phyloP scores from a whole-genome alignment of 1,284 basidiomycete species.

The Cutaneotrichosporon arboriforme region DNA sequence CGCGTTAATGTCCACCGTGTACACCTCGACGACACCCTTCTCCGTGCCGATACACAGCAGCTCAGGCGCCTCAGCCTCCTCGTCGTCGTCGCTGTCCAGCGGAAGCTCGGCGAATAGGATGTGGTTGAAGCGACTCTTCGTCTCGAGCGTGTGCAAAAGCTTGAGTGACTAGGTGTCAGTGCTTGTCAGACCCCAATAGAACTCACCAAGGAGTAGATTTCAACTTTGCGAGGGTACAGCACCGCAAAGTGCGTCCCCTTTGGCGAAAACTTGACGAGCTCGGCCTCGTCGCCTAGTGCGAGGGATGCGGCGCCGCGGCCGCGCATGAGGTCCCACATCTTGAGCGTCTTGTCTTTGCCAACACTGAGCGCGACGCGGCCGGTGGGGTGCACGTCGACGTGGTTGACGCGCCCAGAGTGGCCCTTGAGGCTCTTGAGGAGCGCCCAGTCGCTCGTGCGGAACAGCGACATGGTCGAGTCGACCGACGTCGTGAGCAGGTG shows the following conservation, averaged over 20 bases:
- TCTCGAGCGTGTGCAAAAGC: constrained; percentile 62
- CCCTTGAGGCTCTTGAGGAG: constrained; percentile 82
- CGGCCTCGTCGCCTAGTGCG: constrained; percentile 81
- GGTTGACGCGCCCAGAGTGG: constrained; percentile 87
- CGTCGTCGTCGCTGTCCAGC: constrained; percentile 32
- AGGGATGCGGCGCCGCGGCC: constrained; percentile 83
- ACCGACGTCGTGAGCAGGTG: constrained; percentile 85
- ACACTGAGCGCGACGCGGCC: constrained; percentile 86
- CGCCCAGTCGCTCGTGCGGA: constrained; percentile 88
- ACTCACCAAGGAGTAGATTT: constrained; percentile 34
- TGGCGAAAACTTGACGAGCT: constrained; percentile 75
- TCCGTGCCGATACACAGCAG: constrained; percentile 75
- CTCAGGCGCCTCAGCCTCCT: constrained; percentile 47
- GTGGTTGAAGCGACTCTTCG: constrained; percentile 73
- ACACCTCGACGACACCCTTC: constrained; percentile 74
- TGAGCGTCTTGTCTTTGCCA: constrained; percentile 78
- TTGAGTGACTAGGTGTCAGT: constrained; percentile 59
- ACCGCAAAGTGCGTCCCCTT: constrained; percentile 72
- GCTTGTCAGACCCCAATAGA: background rate
- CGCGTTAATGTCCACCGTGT: constrained; percentile 48
- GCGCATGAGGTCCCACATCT: constrained; percentile 98
- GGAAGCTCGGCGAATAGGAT: constrained; percentile 62
- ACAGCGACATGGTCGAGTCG: constrained; percentile 82
- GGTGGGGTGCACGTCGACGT: constrained; percentile 82
- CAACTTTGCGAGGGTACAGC: constrained; percentile 64